Base-by-base conservation (phyloP, 2,329 filamentous ascomycete species). In the Triangularia setosa region DNA sequence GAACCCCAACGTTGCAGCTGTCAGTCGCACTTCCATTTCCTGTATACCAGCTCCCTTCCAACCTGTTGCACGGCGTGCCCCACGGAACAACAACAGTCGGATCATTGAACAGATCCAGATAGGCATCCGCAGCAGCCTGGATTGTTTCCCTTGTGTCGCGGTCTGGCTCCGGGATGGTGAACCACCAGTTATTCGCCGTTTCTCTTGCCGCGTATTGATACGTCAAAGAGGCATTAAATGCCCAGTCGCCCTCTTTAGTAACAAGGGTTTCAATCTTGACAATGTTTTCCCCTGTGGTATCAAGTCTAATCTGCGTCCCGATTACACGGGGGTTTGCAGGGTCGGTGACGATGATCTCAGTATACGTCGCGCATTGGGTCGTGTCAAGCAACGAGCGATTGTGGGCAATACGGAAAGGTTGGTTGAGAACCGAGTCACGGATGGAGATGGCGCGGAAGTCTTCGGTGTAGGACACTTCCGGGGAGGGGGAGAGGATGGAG, bases 301-400 rank as follows among this genome's bases (percentile, higher is more conserved):
- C 64, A 63, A 74, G 71, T 58, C 71, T 69, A 62, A 77, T 74
- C 68, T 76, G 76, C 12, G 76, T 76, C 61, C 73, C 76, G 59
- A 78, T 71, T 27, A 78, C 76, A 62, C 77, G 76, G 24, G 74
- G 76, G 64, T 74, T 72, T 24, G 68, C 58, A 9, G 72, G 24
- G 33, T 65, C 61, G 62, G 61, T 69, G 59, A 58, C 65, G 48
- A 70, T 70, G 11, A 72, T 62, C 48, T 72, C 69, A 12, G 71
- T 72, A 64, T 71, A 72, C 54, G 68, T 72, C 2, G 71, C 69
- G 60, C 71, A 72, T 30, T 63, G 54, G 21, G 64, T 63, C 2
- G 71, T 71, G 67, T 72, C 71, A 64, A 72, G 68, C 58, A 70
- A 62, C 57, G 68, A 70, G 52, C 65, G 63, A 59, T 54, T 68